These are phyloP conservation scores for Salix viminalis DNA, from an alignment of 345 rosid genomes.

Conservation along the genomic window DNA sequence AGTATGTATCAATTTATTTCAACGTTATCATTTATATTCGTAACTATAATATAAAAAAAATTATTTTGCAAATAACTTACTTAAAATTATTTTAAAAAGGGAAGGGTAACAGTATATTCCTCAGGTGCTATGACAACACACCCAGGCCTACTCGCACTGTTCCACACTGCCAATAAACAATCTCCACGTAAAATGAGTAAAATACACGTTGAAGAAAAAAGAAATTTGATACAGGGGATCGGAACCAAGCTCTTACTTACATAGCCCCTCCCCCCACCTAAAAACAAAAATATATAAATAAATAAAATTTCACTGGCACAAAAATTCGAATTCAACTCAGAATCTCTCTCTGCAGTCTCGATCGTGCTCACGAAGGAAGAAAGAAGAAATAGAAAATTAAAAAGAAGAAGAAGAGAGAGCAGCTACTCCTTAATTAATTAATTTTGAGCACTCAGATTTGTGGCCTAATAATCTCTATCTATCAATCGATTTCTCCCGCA, in stretches of 20 bases:
- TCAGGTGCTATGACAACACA: background rate
- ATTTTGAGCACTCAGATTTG: background rate
- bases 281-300: no score
- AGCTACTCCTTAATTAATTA: background rate
- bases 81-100: no score
- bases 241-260: background rate
- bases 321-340: background rate
- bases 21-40: no score
- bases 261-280: background rate
- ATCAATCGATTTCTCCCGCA: background rate
- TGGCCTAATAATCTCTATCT: background rate
- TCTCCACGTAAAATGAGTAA: background rate
- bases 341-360: background rate
- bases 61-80: no score
- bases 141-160: background rate
- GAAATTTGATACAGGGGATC: background rate
- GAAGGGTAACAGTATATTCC: background rate
- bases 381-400: no score
- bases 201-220: no score
- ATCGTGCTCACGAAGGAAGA: background rate
- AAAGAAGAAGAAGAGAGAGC: no score
- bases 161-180: no score
- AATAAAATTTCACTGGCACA: background rate
- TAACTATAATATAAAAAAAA: no score
- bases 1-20: no score